Base-by-base conservation (phyloP, 805 yeast species). In the Saccharomycopsis fibuligera region DNA sequence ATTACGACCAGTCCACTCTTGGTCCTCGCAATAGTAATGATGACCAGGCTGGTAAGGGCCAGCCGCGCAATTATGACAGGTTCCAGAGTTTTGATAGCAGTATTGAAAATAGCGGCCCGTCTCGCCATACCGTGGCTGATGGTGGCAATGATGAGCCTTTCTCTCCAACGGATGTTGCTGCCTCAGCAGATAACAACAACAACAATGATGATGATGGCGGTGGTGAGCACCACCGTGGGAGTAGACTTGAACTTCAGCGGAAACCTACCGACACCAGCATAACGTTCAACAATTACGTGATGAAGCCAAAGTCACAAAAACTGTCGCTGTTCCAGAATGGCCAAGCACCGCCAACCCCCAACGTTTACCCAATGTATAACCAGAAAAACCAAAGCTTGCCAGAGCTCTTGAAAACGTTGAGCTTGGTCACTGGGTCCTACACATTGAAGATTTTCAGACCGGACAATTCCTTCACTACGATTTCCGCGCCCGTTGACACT, bases 391-490 rank as follows among this genome's bases (percentile, higher is more conserved):
- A 49, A 16, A 29, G 24, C 9, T 23, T 47, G 25, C 53, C 50
- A 3, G 44, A 29, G 16, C 33, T 41, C 9, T 41, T 51, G 45
- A 38, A 36, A 19, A 44, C 41, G 9, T 40, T 49, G 19, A 57
- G 60, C 33, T 59, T 58, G 8, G 58, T 60, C 35, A 62, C 59
- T 41, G 67, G 66, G 40, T 66, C 63, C 3, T 75, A 68, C 56
- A 75, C 72, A 53, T 69, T 91, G 21, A 79, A 96, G 52, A 81
- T 91, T 1, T 89, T 85, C 67, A 79, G 84, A 50, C 85, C 80
- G 45, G 95, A 86, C 50, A 90, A 88, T 57, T 84, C 89, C 9
- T 86, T 88, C 55, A 84, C 93, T 14, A 72, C 81, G 0, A 86
- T 96, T 1, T 68, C 91, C 19, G 83, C 95, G 60, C 78, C 91